Percentiles rank a stretch among this genome's conserved stretches.
Conservation (phyloP, 163 green algal genomes). For the Volvox carteri region DNA sequence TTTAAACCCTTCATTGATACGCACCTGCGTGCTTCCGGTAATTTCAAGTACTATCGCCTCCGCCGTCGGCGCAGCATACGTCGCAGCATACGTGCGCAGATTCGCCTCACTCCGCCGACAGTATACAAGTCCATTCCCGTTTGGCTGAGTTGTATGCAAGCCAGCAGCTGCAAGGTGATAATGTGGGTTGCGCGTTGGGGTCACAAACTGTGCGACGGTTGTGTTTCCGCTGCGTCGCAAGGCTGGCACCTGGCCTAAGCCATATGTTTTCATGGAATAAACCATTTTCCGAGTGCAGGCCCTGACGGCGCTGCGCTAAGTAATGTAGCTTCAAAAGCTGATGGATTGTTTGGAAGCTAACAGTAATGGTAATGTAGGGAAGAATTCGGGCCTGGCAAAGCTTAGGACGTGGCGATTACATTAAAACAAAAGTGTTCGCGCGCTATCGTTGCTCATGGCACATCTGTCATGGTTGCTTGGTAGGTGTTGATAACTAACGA, state of each 20-base stretch:
- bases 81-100: neutral
- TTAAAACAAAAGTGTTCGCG: too few species aligned
- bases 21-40: slow-evolving; percentile 16
- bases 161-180: neutral
- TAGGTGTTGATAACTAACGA: too few species aligned
- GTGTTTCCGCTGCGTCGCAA: neutral
- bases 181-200: neutral
- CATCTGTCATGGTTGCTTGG: too few species aligned
- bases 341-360: too few species aligned
- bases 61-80: slow-evolving; percentile 23
- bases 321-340: too few species aligned
- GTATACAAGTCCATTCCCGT: neutral
- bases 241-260: neutral
- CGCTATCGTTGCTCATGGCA: too few species aligned
- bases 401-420: too few species aligned
- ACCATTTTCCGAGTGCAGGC: neutral
- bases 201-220: neutral
- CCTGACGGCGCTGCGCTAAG: neutral
- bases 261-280: neutral
- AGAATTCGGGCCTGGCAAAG: too few species aligned
- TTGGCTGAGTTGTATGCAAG: neutral
- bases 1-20: neutral
- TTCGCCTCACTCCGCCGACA: neutral
- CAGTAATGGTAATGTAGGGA: too few species aligned
- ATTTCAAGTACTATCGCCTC: slow-evolving; percentile 19